Conservation (phyloP, 352 stramenopile species). For the Thalassiosira hispida region DNA sequence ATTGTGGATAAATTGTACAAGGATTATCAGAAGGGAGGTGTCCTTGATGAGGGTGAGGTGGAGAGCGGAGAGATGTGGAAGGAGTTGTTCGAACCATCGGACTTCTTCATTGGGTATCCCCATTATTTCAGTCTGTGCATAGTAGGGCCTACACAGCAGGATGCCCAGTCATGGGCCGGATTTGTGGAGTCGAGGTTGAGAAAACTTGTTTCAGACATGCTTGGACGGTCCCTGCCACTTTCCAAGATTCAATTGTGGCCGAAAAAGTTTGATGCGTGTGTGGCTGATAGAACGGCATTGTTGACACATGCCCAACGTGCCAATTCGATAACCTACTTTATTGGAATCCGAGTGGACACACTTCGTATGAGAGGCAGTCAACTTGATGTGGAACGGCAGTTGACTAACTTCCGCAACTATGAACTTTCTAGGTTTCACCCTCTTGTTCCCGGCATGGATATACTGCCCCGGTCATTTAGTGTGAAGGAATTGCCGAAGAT, state of each 20-base stretch:
- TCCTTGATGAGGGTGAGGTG: constrained; percentile 35
- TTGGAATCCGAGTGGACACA: constrained; percentile 79
- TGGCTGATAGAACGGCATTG: constrained; percentile 71
- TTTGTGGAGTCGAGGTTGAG: constrained; percentile 80
- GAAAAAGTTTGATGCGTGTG: constrained; percentile 82
- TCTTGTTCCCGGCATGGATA: constrained; percentile 76
- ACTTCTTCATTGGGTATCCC: constrained; percentile 86
- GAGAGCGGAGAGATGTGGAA: constrained; percentile 63
- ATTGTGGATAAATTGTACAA: constrained; percentile 81
- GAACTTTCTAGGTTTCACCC: constrained; percentile 78
- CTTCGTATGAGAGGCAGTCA: constrained; percentile 78
- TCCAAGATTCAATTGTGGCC: constrained; percentile 85
- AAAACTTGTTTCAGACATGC: constrained; percentile 77
- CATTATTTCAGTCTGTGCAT: constrained; percentile 85
- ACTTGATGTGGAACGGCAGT: constrained; percentile 79
- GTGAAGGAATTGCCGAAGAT: constrained; percentile 79
- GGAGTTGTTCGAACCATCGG: constrained; percentile 77
- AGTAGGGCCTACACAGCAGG: constrained; percentile 72
- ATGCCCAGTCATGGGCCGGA: constrained; percentile 78
- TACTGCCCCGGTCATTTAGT: constrained; percentile 74
- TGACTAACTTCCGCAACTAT: constrained; percentile 83
- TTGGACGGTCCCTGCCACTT: constrained; percentile 73
- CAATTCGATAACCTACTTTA: constrained; percentile 82
- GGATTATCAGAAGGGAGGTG: constrained; percentile 57
- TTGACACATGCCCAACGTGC: constrained; percentile 74